Percentiles rank a stretch among this genome's conserved stretches.
These are phyloP conservation scores for Pouteria glomerata DNA, from an alignment of 148 eudicot genomes.

Conservation along the genomic window DNA sequence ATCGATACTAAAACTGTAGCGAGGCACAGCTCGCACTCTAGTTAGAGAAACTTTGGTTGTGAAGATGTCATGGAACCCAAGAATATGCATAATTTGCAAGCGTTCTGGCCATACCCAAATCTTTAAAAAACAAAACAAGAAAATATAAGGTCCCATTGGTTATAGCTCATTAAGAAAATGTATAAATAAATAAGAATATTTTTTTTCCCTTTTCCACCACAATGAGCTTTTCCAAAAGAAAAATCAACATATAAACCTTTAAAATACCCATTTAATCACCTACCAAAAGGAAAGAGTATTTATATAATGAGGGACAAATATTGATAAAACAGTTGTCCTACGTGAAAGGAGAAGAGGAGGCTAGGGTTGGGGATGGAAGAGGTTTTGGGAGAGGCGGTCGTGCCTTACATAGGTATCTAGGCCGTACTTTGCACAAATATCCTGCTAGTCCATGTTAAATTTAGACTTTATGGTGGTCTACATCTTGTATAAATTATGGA, in stretches of 20 bases:
- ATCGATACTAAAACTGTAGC: slow-evolving; percentile 65
- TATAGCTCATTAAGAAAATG: not conserved
- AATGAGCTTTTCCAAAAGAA: not conserved
- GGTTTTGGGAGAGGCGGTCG: no score
- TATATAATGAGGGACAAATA: no score
- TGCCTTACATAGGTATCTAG: no score
- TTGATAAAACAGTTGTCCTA: no score
- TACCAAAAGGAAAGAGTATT: not conserved
- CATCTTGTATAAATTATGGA: not conserved
- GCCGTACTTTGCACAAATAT: no score
- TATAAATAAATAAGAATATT: not conserved
- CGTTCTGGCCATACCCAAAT: slow-evolving; percentile 96
- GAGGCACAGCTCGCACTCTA: slow-evolving; percentile 74
- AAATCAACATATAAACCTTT: not conserved
- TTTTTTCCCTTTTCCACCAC: not conserved
- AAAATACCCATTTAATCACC: not conserved
- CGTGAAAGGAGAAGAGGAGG: no score
- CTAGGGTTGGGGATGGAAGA: no score
- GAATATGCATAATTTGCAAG: slow-evolving; percentile 71
- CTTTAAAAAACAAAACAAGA: slow-evolving; percentile 26
- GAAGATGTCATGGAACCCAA: slow-evolving; percentile 56
- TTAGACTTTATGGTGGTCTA: not conserved
- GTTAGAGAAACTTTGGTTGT: slow-evolving; percentile 61
- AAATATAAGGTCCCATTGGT: not conserved
- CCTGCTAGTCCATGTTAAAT: no score